Evolutionary conservation across 31 red algal species (phyloP).

Genomic region (Asparagopsis taxiformis): DNA sequence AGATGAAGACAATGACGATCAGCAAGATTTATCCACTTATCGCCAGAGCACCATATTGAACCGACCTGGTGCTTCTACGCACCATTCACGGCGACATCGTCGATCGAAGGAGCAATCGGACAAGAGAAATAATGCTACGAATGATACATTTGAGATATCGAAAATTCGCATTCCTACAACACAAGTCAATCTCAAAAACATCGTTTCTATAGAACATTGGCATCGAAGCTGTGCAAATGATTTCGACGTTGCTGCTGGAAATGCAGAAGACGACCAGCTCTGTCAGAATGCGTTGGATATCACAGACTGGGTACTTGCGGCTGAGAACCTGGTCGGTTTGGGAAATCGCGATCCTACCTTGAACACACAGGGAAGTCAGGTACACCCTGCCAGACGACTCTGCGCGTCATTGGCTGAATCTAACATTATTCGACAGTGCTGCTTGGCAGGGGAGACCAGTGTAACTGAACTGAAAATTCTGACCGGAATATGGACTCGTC

Average conservation of each 20-base stretch:
- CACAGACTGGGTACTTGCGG: conserved; percentile 9
- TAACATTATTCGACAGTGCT: background rate
- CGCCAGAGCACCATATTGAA: no score
- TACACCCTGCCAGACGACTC: background rate
- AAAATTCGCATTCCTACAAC: no score
- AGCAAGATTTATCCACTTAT: no score
- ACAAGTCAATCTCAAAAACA: no score
- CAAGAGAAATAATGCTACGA: no score
- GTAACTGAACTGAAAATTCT: background rate
- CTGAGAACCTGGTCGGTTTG: conserved; percentile 9
- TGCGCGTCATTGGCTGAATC: conserved; percentile 17
- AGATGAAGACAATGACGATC: no score
- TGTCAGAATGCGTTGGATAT: conserved; percentile 13
- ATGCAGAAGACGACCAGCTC: background rate
- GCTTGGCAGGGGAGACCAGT: background rate
- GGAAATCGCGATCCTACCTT: background rate
- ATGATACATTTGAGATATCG: no score
- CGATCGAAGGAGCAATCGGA: no score
- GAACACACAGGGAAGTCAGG: background rate
- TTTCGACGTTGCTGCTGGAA: background rate
- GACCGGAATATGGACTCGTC: conserved; percentile 17
- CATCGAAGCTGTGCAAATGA: conserved; percentile 9
- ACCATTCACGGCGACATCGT: no score
- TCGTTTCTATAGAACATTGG: no score
- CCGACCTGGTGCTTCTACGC: no score